Base-by-base conservation (phyloP, 108 stramenopile species). In the Cyclostephanos tholiformis region DNA sequence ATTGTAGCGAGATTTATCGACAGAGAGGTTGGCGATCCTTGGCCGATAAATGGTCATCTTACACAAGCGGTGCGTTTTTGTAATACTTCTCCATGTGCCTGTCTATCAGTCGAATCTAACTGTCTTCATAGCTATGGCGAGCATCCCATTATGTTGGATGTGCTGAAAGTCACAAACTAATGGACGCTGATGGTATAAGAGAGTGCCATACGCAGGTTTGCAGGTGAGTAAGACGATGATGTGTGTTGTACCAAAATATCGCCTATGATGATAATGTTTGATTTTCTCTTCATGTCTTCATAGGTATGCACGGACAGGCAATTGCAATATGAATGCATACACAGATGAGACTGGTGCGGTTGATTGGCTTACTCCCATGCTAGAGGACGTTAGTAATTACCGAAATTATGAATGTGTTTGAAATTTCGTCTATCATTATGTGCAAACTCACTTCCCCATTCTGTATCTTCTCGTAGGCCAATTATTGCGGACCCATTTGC, bases 191-290 rank as follows among this genome's bases (percentile, higher is more conserved):
- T 17, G 23, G 22, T 6, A 29, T n/a, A 32, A 22, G 51, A 25
- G 51, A 77, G 16, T 77, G 76, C 27, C 76, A 77, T 57, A 77
- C 76, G 1, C 76, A 77, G 23, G 76, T 77, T 39, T 77, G 76
- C 50, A 52, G 76, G 44, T 69, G 55, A 38, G 74, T 20, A 25
- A 39, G n/a, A 48, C 0, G 26, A 29, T n/a, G 25, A 74, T 50
- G 6, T 22, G 20, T 27, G 7, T 25, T 27, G 17, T 41, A 8
- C 2, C 43, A 70, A 23, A 44, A 7, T 43, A 0, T 48, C 44
- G 19, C 44, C 7, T 17, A 4, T 32, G 1, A 41, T 10, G 41
- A 41, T 41, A 10, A 55, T 23, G 11, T 29, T 56, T 38, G 3
- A 49, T 62, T 41, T n/a, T 8, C 4, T 41, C 62, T 20, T 4